Conservation (phyloP, 2,329 filamentous ascomycete genomes). For the Trichoderma hamatum region DNA sequence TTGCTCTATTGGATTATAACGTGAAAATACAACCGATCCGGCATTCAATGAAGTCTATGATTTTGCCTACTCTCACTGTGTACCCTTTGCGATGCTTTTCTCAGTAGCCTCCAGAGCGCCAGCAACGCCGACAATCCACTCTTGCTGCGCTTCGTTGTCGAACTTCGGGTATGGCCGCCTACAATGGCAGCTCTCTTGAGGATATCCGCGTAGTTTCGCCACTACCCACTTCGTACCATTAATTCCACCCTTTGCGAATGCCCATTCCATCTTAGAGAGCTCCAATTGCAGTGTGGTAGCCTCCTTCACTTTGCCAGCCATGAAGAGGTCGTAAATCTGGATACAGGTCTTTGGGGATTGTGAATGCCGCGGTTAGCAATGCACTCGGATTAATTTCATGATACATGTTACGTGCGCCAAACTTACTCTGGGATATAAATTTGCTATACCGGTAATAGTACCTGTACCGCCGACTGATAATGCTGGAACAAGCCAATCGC, state of each 20-base stretch:
- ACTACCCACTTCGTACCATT: constrained; percentile 65
- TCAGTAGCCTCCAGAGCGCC: constrained; percentile 33
- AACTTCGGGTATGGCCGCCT: constrained; percentile 58
- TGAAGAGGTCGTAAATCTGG: constrained; percentile 52
- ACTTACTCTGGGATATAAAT: constrained; percentile 59
- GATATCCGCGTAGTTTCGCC: constrained; percentile 56
- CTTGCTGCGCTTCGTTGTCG: constrained; percentile 39
- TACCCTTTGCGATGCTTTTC: constrained; percentile 28
- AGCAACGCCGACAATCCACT: constrained; percentile 28
- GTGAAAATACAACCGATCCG: neutral
- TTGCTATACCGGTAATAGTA: constrained; percentile 65
- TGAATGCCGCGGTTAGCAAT: neutral
- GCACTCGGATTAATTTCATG: no score
- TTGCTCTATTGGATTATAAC: neutral
- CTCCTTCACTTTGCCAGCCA: constrained; percentile 50
- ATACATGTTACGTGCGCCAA: neutral
- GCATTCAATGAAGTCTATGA: neutral
- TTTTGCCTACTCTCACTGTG: neutral
- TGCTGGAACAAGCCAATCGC: constrained; percentile 69
- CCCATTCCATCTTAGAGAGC: constrained; percentile 57
- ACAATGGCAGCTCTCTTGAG: constrained; percentile 54
- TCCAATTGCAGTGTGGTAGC: constrained; percentile 54
- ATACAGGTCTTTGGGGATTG: constrained; percentile 46
- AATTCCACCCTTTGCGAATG: constrained; percentile 61
- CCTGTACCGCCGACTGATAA: constrained; percentile 61